phyloP scores from a whole-genome alignment of 1,139 yeast species.

The Candida sojae region DNA sequence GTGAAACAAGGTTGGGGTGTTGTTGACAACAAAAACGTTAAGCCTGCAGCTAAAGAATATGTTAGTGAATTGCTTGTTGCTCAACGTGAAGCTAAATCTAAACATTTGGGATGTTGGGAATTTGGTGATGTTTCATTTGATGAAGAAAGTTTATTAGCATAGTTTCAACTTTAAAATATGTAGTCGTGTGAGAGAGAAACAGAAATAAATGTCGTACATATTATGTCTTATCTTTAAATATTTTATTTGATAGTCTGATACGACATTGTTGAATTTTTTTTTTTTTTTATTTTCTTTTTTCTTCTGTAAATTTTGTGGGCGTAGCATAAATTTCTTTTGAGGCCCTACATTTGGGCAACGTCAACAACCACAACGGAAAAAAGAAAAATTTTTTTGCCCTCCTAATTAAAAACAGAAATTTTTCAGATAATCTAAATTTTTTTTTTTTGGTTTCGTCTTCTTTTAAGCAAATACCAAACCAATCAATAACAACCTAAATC shows the following conservation, averaged over 20 bases:
- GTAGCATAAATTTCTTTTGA: background rate
- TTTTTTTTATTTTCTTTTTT: too few species aligned
- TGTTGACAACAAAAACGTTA: slow-evolving; percentile 44
- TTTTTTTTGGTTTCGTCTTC: background rate
- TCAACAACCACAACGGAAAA: background rate
- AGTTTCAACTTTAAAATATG: background rate
- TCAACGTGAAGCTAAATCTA: slow-evolving; percentile 51
- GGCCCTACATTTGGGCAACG: background rate
- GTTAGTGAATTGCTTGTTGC: slow-evolving; percentile 42
- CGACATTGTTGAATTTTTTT: background rate
- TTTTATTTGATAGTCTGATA: background rate
- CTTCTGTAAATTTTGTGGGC: background rate
- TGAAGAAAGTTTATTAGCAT: slow-evolving; percentile 36
- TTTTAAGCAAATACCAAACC: background rate
- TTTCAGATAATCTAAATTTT: background rate
- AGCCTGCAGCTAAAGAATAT: slow-evolving; percentile 35
- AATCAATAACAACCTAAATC: slow-evolving; percentile 1
- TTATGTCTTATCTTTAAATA: background rate
- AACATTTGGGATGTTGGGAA: slow-evolving; percentile 75
- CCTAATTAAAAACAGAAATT: background rate
- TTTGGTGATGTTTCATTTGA: slow-evolving; percentile 75
- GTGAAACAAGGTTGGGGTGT: slow-evolving; percentile 68
- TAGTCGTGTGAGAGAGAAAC: slow-evolving; percentile 1
- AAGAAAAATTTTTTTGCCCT: slow-evolving; percentile 1
- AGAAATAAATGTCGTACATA: background rate